Evolutionary conservation across 1,284 basidiomycete species (phyloP).

Genomic region (Coniferiporia sulphurascens): DNA sequence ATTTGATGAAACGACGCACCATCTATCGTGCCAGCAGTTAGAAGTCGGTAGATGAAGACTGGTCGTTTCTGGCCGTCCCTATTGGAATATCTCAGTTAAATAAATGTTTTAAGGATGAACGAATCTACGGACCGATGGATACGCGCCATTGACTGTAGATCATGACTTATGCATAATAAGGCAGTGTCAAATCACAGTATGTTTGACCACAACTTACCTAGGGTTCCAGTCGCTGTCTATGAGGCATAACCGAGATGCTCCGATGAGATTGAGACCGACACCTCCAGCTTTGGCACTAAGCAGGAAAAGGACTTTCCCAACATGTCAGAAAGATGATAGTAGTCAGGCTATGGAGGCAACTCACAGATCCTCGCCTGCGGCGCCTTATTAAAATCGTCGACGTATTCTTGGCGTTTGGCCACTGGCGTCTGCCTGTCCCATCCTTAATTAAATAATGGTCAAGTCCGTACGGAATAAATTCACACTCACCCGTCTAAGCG

Average conservation of each 20-base stretch:
- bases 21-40: slow-evolving; percentile 79
- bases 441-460: neutral
- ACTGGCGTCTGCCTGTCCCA: slow-evolving; percentile 67
- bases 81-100: slow-evolving; percentile 14
- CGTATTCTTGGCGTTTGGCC: slow-evolving; percentile 78
- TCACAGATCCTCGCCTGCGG: slow-evolving; percentile 66
- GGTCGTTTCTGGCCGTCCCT: slow-evolving; percentile 93
- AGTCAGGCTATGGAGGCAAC: neutral
- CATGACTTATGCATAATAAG: slow-evolving; percentile 49
- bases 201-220: slow-evolving; percentile 42
- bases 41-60: slow-evolving; percentile 90
- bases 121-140: slow-evolving; percentile 71
- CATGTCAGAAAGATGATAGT: slow-evolving; percentile 1
- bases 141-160: slow-evolving; percentile 96
- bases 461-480: neutral
- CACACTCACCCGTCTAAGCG: slow-evolving; percentile 82
- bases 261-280: slow-evolving; percentile 90
- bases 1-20: slow-evolving; percentile 35
- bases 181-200: slow-evolving; percentile 1
- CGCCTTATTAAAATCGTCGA: slow-evolving; percentile 78
- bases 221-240: slow-evolving; percentile 98
- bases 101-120: neutral
- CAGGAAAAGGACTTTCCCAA: slow-evolving; percentile 74
- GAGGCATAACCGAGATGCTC: slow-evolving; percentile 79
- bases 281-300: slow-evolving; percentile 96